Base-by-base conservation (phyloP, 345 rosid genomes). In the Salix koriyanagi region DNA sequence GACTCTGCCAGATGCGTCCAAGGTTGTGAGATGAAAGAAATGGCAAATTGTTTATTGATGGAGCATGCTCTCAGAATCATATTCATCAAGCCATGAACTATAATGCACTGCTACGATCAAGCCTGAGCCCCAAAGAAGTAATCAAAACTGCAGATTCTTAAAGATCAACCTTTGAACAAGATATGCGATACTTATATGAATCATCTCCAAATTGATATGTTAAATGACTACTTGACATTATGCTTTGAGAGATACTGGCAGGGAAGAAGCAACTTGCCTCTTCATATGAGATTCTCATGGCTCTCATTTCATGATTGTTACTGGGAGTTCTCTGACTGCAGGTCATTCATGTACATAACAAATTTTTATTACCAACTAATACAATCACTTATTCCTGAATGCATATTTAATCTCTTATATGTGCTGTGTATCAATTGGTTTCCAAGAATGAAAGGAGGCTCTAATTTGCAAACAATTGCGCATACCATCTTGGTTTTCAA, bases 251-350 rank as follows among this genome's bases (percentile, higher is more conserved):
- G 41, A 39, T 65, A 16, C 34, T 16, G 18, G 50, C 42, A 69
- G 28, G 52, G 60, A 70, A 48, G 67, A 52, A 71, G 69, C 14
- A 25, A 37, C 26, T 58, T 3, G 14, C 14, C 37, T 70, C 68
- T 65, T 15, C 70, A 18, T 44, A 44, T 71, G 73, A 28, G n/a
- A 36, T 11, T 62, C 54, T 28, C 58, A n/a, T 8, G 68, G 79
- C 77, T 19, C 52, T 74, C 23, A 32, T 76, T 44, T 39, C 56
- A 67, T 58, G 76, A 46, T 64, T 77, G 42, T 69, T 67, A 36
- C 19, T 66, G 67, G 37, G 67, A 76, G 77, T 77, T 80, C 65
- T 75, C 75, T 67, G 37, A 36, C 77, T 66, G 85, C 80, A 69
- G 48, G n/a, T 58, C 42, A 65, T 82, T 50, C 80, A 71, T 79